phyloP scores from a whole-genome alignment of 2,329 filamentous ascomycete species.

The Tolypocladium sp. region DNA sequence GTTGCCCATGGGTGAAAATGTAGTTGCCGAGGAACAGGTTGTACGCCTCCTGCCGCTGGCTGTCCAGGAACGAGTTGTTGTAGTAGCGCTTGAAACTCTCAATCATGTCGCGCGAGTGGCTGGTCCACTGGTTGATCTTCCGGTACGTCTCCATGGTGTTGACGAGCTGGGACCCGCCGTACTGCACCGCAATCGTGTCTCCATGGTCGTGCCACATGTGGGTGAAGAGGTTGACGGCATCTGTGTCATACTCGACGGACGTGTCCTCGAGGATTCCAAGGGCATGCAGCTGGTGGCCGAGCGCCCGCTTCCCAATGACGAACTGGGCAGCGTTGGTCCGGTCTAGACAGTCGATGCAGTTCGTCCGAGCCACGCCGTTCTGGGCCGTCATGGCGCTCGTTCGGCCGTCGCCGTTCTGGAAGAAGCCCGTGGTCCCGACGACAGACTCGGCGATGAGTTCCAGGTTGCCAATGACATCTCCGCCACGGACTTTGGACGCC shows the following conservation, averaged over 20 bases:
- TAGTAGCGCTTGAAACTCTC: constrained; percentile 99
- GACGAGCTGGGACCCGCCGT: constrained; percentile 92
- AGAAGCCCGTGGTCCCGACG: constrained; percentile 79
- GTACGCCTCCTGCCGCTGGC: constrained; percentile 95
- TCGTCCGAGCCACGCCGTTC: constrained; percentile 88
- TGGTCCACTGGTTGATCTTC: constrained; percentile 98
- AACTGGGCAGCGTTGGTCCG: constrained; percentile 97
- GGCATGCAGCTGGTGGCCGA: constrained; percentile 86
- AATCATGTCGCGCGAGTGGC: constrained; percentile 95
- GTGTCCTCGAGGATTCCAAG: constrained; percentile 77
- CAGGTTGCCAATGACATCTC: constrained; percentile 88
- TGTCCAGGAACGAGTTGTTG: constrained; percentile 96
- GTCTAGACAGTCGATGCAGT: constrained; percentile 96
- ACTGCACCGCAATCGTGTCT: constrained; percentile 95
- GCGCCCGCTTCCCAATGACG: constrained; percentile 87
- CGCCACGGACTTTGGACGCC: constrained; percentile 81
- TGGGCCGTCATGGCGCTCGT: constrained; percentile 60
- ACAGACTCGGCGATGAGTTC: constrained; percentile 87
- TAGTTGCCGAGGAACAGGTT: constrained; percentile 97
- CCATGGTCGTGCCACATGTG: constrained; percentile 98
- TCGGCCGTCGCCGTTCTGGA: constrained; percentile 76
- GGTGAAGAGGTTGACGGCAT: constrained; percentile 92
- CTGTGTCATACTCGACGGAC: constrained; percentile 83
- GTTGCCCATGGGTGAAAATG: constrained; percentile 75
- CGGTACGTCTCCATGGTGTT: constrained; percentile 99